Base-by-base conservation (phyloP, 2,329 filamentous ascomycete species). In the Phialocephala subalpina region DNA sequence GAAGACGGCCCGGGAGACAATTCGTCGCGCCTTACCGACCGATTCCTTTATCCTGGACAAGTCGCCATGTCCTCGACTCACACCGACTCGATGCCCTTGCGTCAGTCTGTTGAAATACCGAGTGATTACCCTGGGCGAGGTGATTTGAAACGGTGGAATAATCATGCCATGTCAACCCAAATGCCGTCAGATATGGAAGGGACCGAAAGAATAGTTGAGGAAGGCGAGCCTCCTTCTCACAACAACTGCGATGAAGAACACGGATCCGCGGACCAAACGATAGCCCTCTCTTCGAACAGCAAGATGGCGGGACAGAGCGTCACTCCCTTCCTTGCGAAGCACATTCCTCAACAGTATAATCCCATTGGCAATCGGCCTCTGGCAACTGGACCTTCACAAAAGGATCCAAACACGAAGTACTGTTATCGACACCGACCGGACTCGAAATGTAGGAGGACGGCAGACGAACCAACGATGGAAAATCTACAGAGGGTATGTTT, bases 391-490 rank as follows among this genome's bases (percentile, higher is more conserved):
- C 77, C 76, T 27, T 77, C 77, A 58, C 80, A 75, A 53, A 80
- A 82, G 73, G 86, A 88, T 68, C 86, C 84, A 40, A 97, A 94
- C 77, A 97, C 93, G 73, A 96, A 92, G 78, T 98, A 92, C 81
- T 99, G 96, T 81, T 99, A 99, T 79, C 90, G 96, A 63, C 96
- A 99, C 79, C 87, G 92, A 62, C 96, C 96, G 1, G 96, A 98
- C 78, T 89, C 95, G 62, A 97, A 97, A 81, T 99, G 96, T 80
- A 87, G 94, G 67, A 89, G 94, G 67, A 93, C 97, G 69, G 94
- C 94, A 65, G 94, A 98, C 80, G 96, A 98, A 81, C 91, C 91
- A 56, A 96, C 96, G 69, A 99, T 99, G 96, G 93, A 95, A 73
- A 90, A 94, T 77, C 87, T 99, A 69, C 96, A 99, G 78, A 90